Conservation (phyloP, 257 asterid species). For the Eustoma russellianum region DNA sequence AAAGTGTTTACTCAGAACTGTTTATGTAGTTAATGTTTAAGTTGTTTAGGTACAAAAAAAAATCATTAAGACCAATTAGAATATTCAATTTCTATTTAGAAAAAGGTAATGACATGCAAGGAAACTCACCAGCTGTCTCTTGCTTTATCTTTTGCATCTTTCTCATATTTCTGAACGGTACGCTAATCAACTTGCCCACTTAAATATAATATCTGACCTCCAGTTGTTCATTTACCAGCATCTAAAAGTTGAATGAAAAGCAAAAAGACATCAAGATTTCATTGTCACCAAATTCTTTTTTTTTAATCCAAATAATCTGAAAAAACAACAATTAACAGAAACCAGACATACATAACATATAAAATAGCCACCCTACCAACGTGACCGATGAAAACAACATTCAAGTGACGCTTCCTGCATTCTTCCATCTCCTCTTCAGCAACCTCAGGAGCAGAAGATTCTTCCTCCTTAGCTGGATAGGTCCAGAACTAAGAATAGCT, state of each 20-base stretch:
- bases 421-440: conserved; percentile 34
- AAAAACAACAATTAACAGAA: no score
- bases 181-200: conserved; percentile 99
- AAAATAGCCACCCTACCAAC: conserved; percentile 50
- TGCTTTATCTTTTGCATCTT: conserved; percentile 94
- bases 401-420: conserved; percentile 67
- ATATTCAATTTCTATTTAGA: not conserved
- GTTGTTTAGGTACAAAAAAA: no score
- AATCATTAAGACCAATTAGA: no score
- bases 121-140: conserved; percentile 92
- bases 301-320: no score
- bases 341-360: not conserved
- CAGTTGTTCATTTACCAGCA: conserved; percentile 97
- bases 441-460: conserved; percentile 35
- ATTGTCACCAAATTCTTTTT: not conserved
- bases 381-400: conserved; percentile 95
- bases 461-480: conserved; percentile 4
- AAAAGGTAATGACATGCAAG: conserved; percentile 3
- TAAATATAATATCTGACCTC: conserved; percentile 83
- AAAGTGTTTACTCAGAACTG: no score
- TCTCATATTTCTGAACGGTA: conserved; percentile 92
- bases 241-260: conserved; percentile 37
- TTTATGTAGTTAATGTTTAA: no score
- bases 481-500: conserved; percentile 6
- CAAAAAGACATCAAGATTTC: not conserved